Evolutionary conservation across 371 early-diverging fungal genomes (phyloP).

Genomic region (Circinella minor): DNA sequence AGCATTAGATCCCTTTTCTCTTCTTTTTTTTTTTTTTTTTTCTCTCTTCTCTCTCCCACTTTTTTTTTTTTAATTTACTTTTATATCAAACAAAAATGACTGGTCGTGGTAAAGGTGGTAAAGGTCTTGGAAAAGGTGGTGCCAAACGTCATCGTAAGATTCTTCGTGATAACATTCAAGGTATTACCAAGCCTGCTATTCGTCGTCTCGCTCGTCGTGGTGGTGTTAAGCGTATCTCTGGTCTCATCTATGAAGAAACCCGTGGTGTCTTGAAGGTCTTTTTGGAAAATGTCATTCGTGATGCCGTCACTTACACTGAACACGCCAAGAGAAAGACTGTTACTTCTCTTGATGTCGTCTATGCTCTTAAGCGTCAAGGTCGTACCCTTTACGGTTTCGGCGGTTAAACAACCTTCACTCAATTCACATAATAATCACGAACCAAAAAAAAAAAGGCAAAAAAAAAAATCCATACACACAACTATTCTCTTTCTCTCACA

Average conservation of each 20-base stretch:
- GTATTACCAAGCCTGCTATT: constrained; percentile 99
- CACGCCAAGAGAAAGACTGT: constrained; percentile 99
- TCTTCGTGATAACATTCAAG: constrained; percentile 93
- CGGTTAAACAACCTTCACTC: constrained; percentile 33
- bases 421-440: too few relatives aligned
- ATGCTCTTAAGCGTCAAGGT: constrained; percentile 98
- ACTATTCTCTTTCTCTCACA: neutral
- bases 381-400: constrained; percentile 84
- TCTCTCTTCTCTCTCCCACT: constrained; percentile 8
- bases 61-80: neutral
- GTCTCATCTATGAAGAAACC: constrained; percentile 97
- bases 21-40: constrained; percentile 30
- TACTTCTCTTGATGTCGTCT: constrained; percentile 91
- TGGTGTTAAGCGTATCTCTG: constrained; percentile 99
- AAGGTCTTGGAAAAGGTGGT: constrained; percentile 96
- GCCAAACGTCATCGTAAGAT: constrained; percentile 62
- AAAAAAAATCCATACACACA: neutral
- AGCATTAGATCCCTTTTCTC: constrained; percentile 15
- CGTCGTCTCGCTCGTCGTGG: constrained; percentile 99
- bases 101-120: constrained; percentile 97
- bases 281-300: constrained; percentile 97
- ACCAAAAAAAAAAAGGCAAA: too few relatives aligned
- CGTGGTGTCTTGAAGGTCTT: constrained; percentile 96
- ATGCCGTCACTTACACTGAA: constrained; percentile 99
- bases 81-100: constrained; percentile 50